Percentiles rank a stretch among this genome's conserved stretches.
Evolutionary conservation across 345 rosid species (phyloP).

Genomic region (Aquilaria sinensis): DNA sequence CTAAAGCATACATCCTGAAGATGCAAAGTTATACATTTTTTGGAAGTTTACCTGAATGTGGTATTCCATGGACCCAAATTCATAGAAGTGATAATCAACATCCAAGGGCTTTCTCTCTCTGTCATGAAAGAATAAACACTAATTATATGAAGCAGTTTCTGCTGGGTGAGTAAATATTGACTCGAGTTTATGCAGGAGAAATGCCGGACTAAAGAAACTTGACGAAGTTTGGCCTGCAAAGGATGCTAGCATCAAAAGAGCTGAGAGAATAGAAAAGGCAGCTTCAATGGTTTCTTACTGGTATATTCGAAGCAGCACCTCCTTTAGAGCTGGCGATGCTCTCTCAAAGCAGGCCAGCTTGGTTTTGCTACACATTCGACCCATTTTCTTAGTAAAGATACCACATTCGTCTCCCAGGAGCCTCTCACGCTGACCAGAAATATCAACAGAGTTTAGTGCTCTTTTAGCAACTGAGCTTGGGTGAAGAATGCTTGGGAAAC

Average conservation of each 20-base stretch:
- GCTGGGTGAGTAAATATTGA: no score
- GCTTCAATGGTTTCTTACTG: constrained; percentile 17
- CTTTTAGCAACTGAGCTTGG: no score
- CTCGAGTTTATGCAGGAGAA: no score
- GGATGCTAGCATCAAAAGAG: no score
- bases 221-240: no score
- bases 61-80: constrained; percentile 78
- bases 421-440: neutral
- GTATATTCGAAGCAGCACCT: constrained; percentile 36
- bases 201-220: no score
- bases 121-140: constrained; percentile 13
- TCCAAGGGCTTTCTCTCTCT: constrained; percentile 59
- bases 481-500: neutral
- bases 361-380: neutral
- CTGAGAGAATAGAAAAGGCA: no score
- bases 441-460: neutral
- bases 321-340: constrained; percentile 49
- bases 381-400: neutral
- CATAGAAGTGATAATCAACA: constrained; percentile 67
- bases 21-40: neutral
- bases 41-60: constrained; percentile 51
- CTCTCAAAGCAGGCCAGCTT: constrained; percentile 42
- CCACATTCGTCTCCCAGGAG: neutral
- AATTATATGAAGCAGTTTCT: no score
- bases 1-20: neutral